Evolutionary conservation across 805 yeast genomes (phyloP).

Genomic region (Naumovozyma dairenensis): DNA sequence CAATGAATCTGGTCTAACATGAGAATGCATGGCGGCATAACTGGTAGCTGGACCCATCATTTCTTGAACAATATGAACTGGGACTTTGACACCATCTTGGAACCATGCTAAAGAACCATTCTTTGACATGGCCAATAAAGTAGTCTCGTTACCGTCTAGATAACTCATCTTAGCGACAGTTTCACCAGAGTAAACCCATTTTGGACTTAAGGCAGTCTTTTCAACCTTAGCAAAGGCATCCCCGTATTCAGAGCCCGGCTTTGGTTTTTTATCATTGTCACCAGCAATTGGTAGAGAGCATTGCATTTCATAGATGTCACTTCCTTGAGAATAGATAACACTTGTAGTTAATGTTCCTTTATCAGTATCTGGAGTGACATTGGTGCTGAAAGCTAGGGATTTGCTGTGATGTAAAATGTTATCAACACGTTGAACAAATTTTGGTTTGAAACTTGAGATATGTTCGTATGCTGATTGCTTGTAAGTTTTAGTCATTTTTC

Average conservation of each 20-base stretch:
- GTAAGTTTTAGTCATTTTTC: conserved; percentile 5
- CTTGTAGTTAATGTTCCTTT: conserved; percentile 16
- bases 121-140: conserved; percentile 19
- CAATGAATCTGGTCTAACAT: conserved; percentile 10
- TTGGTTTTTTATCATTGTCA: conserved; percentile 14
- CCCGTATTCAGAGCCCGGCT: conserved; percentile 52
- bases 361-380: conserved; percentile 20
- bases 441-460: conserved; percentile 28
- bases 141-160: conserved; percentile 30
- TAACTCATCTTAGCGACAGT: conserved; percentile 16
- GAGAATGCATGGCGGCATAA: conserved; percentile 18
- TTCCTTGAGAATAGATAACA: conserved; percentile 20
- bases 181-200: conserved; percentile 22
- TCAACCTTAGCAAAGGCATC: conserved; percentile 51
- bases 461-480: conserved; percentile 49
- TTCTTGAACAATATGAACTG: conserved; percentile 21
- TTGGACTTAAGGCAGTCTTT: conserved; percentile 7
- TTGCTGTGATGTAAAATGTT: conserved; percentile 14
- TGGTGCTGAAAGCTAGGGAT: conserved; percentile 16
- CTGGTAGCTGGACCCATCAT: conserved; percentile 22
- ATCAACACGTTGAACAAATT: conserved; percentile 26
- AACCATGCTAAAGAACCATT: conserved; percentile 26
- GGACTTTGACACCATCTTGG: conserved; percentile 18
- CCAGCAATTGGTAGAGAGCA: conserved; percentile 17
- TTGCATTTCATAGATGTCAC: conserved; percentile 21